These are phyloP conservation scores for Oryza meyeriana DNA, from an alignment of 176 grass and related monocot genomes.

Conservation along the genomic window DNA sequence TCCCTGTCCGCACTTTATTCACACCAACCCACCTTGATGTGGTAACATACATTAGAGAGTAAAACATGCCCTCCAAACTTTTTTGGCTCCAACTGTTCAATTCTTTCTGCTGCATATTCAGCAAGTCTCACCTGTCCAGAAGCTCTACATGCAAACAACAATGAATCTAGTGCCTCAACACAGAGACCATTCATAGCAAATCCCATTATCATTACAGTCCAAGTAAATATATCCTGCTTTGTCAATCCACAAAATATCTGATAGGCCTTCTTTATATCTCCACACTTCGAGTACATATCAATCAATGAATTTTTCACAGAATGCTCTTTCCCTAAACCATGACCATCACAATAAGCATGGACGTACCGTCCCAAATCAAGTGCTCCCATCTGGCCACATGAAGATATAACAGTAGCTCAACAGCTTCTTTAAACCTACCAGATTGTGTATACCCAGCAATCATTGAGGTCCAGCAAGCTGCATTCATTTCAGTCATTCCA, in stretches of 20 bases:
- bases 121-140: conserved; percentile 61
- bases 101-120: conserved; percentile 65
- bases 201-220: conserved; percentile 89
- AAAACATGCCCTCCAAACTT: conserved; percentile 59
- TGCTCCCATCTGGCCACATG: conserved; percentile 74
- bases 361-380: conserved; percentile 67
- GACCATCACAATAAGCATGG: conserved; percentile 71
- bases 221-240: conserved; percentile 69
- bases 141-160: conserved; percentile 77
- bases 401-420: conserved; percentile 80
- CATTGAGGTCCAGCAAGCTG: conserved; percentile 85
- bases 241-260: conserved; percentile 59
- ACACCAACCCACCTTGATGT: conserved; percentile 77
- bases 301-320: conserved; percentile 77
- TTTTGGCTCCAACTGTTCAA: conserved; percentile 57
- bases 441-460: conserved; percentile 71
- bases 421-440: conserved; percentile 62
- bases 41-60: conserved; percentile 89
- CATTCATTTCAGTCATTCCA: conserved; percentile 60
- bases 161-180: conserved; percentile 64
- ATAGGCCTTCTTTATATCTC: conserved; percentile 72
- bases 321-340: conserved; percentile 57
- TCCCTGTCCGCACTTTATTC: conserved; percentile 54
- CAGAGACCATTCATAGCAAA: conserved; percentile 74
- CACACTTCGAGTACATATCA: conserved; percentile 96